Evolutionary conservation across 2,329 filamentous ascomycete genomes (phyloP), one percentile per base, ranked within the genome.

Genomic region (Monosporascus sp.): DNA sequence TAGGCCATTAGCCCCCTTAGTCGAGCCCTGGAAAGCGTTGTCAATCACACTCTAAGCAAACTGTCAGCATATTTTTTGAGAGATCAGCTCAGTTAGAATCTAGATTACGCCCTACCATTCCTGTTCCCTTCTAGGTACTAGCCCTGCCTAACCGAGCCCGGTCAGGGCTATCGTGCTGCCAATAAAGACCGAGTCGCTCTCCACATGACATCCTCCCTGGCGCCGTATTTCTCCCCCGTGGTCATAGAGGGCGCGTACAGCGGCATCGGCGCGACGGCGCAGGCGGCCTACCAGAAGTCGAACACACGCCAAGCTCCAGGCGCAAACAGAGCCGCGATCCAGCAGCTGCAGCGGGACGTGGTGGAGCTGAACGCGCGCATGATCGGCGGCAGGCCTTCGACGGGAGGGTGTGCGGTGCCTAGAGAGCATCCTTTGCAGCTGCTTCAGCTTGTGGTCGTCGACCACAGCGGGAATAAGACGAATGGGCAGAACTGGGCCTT

Each of bases 21-120:
- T n/a, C n/a, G n/a, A n/a, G n/a, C n/a, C n/a, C n/a, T n/a, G n/a
- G n/a, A n/a, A n/a, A n/a, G n/a, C n/a, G n/a, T n/a, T n/a, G n/a
- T n/a, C n/a, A n/a, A n/a, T n/a, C n/a, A n/a, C n/a, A n/a, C n/a
- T n/a, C n/a, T n/a, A n/a, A n/a, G n/a, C n/a, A n/a, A n/a, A n/a
- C n/a, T n/a, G n/a, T n/a, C n/a, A n/a, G n/a, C n/a, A n/a, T n/a
- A n/a, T n/a, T n/a, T n/a, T n/a, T n/a, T n/a, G n/a, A n/a, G n/a
- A n/a, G n/a, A n/a, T n/a, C n/a, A n/a, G n/a, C n/a, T n/a, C n/a
- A n/a, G 24, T 25, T 25, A 25, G 24, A 6, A 84, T 61, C 71
- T 85, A 46, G 83, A 87, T 63, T 77, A 81, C 56, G 73, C 85
- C 20, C 78, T 85, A 55, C 82, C 83, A 2, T 81, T 84, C 58